Evolutionary conservation across 495 filamentous ascomycete species (phyloP).

Genomic region (Umbilicaria muhlenbergii): DNA sequence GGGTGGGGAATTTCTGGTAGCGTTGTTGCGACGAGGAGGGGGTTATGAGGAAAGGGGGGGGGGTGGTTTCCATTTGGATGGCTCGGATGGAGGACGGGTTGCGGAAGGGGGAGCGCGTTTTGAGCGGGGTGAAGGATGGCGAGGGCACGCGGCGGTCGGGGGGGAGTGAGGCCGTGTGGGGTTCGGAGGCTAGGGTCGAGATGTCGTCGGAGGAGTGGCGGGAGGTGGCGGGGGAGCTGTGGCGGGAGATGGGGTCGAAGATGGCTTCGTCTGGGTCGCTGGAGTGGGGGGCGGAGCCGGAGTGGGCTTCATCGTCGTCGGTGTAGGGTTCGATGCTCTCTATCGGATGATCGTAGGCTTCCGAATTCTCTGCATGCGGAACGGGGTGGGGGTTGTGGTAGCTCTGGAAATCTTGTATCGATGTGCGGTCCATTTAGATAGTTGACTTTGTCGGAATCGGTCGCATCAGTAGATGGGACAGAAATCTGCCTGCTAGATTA

Average conservation of each 20-base stretch:
- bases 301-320: slow-evolving; percentile 7
- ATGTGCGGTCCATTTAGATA: slow-evolving; percentile 3
- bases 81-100: slow-evolving; percentile 62
- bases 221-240: slow-evolving; percentile 14
- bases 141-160: slow-evolving; percentile 3
- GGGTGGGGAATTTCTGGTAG: slow-evolving; percentile 10
- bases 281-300: slow-evolving; percentile 11
- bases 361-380: not conserved
- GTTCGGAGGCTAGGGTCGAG: slow-evolving; percentile 4
- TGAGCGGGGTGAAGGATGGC: slow-evolving; percentile 11
- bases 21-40: slow-evolving; percentile 28
- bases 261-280: slow-evolving; percentile 12
- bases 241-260: slow-evolving; percentile 10
- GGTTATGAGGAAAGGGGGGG: slow-evolving; percentile 32
- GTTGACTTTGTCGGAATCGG: no score
- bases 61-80: slow-evolving; percentile 62
- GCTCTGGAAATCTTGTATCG: slow-evolving; percentile 8
- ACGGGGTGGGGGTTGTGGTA: slow-evolving; percentile 4
- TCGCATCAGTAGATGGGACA: no score
- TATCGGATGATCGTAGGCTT: not conserved
- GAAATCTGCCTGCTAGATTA: no score
- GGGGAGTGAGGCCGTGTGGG: slow-evolving; percentile 2
- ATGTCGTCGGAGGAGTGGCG: slow-evolving; percentile 11
- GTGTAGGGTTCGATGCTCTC: not conserved
- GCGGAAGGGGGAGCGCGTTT: slow-evolving; percentile 32